Percentiles rank a stretch among this genome's conserved stretches.
phyloP scores from a whole-genome alignment of 2,329 filamentous ascomycete species.

The Penicillium sp. region DNA sequence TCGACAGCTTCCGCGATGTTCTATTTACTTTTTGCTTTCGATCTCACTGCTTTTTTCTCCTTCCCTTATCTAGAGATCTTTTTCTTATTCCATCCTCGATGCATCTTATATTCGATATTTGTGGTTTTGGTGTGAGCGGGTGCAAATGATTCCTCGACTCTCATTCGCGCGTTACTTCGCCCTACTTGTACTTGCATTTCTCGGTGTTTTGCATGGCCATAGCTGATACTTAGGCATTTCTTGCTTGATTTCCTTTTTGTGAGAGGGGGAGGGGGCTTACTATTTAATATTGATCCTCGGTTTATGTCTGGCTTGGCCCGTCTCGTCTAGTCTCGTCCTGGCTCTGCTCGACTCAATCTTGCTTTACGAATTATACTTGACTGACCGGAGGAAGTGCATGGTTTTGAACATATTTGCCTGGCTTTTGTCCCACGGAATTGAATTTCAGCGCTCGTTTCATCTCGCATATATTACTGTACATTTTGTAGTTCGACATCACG shows the following conservation, averaged over 20 bases:
- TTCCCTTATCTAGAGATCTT: neutral
- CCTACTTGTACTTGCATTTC: constrained; percentile 10
- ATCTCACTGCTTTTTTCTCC: neutral
- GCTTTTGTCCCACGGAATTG: neutral
- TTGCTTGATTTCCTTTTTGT: neutral
- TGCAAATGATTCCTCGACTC: neutral
- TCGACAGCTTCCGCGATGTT: constrained; percentile 28
- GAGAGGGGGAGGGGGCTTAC: too few relatives aligned
- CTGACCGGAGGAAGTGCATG: neutral
- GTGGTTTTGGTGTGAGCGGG: too few relatives aligned
- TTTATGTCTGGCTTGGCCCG: neutral
- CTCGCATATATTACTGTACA: neutral
- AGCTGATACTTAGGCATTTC: neutral
- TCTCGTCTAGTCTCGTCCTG: too few relatives aligned
- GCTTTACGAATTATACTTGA: neutral
- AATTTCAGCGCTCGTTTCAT: constrained; percentile 1
- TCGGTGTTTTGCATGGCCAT: constrained; percentile 8
- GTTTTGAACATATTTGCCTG: constrained; percentile 2
- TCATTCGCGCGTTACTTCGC: neutral
- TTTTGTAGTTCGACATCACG: constrained; percentile 24
- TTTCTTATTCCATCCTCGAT: neutral
- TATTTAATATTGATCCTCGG: neutral
- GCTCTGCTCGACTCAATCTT: neutral
- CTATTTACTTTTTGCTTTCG: neutral
- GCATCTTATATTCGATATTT: neutral